phyloP scores from a whole-genome alignment of 2,329 filamentous ascomycete species.

The Clonostachys chloroleuca region DNA sequence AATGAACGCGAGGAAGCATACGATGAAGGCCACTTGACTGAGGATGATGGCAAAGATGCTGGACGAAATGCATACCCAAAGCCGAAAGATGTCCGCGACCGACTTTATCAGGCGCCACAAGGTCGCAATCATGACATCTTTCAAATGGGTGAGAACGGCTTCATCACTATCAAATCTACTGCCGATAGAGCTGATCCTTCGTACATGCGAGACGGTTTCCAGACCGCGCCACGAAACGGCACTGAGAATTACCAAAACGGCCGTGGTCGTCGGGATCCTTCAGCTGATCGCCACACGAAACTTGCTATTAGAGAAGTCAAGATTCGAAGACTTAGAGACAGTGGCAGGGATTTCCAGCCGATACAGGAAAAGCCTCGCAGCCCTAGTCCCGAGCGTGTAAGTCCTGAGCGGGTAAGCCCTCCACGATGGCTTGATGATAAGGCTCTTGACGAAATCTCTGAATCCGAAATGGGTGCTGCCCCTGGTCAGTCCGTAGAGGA shows the following conservation, averaged over 20 bases:
- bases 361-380: conserved; percentile 14
- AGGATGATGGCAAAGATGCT: no score
- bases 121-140: conserved; percentile 8
- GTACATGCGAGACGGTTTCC: conserved; percentile 25
- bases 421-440: conserved; percentile 8
- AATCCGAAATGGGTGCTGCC: no score
- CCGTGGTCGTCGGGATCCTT: conserved; percentile 3
- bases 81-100: background rate
- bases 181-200: conserved; percentile 13
- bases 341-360: background rate
- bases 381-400: conserved; percentile 5
- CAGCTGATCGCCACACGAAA: conserved; percentile 15
- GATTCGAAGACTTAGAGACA: conserved; percentile 11
- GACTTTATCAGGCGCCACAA: background rate
- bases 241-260: conserved; percentile 8
- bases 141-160: conserved; percentile 27
- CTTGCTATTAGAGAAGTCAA: conserved; percentile 32
- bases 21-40: no score
- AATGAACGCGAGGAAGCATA: conserved; percentile 16
- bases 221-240: conserved; percentile 7
- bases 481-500: conserved; percentile 1
- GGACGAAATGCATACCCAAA: no score
- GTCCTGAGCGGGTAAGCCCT: background rate
- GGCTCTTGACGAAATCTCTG: conserved; percentile 4
- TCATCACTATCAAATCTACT: conserved; percentile 25